Base-by-base conservation (phyloP, 1,284 basidiomycete species). In the Ustilago lituana region DNA sequence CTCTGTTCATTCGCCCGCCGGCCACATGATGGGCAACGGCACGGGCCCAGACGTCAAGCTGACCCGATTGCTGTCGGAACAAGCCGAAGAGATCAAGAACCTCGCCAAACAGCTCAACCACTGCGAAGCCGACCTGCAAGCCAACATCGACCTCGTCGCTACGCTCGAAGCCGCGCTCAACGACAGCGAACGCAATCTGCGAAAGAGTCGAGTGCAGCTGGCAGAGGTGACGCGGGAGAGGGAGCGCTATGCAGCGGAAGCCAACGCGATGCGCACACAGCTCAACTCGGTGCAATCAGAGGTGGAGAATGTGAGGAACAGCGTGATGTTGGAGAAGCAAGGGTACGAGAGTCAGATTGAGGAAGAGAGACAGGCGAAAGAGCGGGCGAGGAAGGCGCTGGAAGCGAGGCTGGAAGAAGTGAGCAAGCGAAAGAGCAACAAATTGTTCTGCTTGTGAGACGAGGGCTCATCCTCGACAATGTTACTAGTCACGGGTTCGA, bases 61-160 rank as follows among this genome's bases (percentile, higher is more conserved):
- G 26, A 56, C 62, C 12, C 63, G 70, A 33, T 56, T 88, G 75
- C 76, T 93, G 11, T 89, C 91, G 67, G 88, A 90, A 71, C 90
- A 92, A 82, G 82, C 86, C 15, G 91, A 89, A 77, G 90, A 93
- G 57, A 67, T 95, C 84, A 91, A 91, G 84, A 93, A 90, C 29
- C 87, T 96, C 55, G 92, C 93, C 83, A 93, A 94, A 83, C 92
- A 94, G 83, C 83, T 96, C 51, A 88, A 88, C 27, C 92, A 94
- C 82, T 94, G 92, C 80, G 92, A 95, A 83, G 88, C 87, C 63
- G 93, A 95, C 82, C 85, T 95, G 59, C 91, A 93, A 76, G 90
- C 91, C 47, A 93, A 94, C 80, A 93, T 93, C 86, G 92, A 95
- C 81, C 87, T 94, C 54, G 92, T 94, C 63, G 87, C 71, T 19